Base-by-base conservation (phyloP, 192 early-diverging fungal species). In the Backusella tuberculispora region DNA sequence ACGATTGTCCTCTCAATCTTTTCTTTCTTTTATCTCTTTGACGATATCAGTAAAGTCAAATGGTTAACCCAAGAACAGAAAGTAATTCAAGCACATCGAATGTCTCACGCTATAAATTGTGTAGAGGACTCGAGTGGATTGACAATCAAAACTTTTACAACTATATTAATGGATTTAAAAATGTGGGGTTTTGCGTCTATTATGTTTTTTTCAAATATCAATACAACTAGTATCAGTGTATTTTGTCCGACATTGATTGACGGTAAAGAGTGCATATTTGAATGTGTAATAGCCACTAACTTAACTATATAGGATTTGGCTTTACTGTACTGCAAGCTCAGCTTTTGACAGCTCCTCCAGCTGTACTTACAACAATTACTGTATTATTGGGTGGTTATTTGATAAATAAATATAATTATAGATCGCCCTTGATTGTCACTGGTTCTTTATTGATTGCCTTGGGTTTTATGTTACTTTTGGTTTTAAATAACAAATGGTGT, bases 1-100 rank as follows among this genome's bases (percentile, higher is more conserved):
- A 91, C 89, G 0, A 79, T 93, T 4, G 19, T 84, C 0, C 79
- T 93, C 5, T 87, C 87, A 0, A 19, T 89, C 2, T 0, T 90
- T 13, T 85, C 88, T 0, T 85, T 64, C 34, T 88, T 80, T 41
- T 86, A 76, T 67, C 67, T 92, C 3, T 64, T 80, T 40, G 37
- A 68, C 14, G 65, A 72, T 29, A 73, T 76, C 41, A 38, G 70
- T 12, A 5, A 43, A 6, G 78, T 73, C 1, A 56, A 40, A n/a
- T 80, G 78, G 78, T 15, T 80, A 6, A 69, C 78, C 8, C 5
- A 41, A 4, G 47, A 64, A 21, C 74, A 80, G 69, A 80, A 80
- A 42, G 50, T 37, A 3, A 26, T 80, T 6, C 78, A 80, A 43
- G 21, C 48, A 6, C 45, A 68, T 6, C 56, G 53, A 26, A 60